Percentiles rank a stretch among this genome's conserved stretches.
These are phyloP conservation scores for Lodderomyces parapsilosis DNA, from an alignment of 1,139 yeast genomes.

Conservation along the genomic window DNA sequence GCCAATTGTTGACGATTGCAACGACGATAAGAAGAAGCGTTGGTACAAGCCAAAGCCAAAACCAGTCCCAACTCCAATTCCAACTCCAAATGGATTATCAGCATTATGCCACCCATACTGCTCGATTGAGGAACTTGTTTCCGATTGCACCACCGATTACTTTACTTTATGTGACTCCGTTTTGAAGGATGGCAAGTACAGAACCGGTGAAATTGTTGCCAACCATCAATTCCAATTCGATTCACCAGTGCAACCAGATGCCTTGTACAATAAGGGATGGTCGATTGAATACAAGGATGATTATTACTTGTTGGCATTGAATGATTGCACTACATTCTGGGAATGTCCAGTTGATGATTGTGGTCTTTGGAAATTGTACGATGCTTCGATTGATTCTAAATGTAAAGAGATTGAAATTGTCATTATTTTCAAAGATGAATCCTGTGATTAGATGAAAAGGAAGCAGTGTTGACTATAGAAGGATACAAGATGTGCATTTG, in stretches of 20 bases:
- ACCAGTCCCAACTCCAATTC: neutral
- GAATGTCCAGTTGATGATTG: slow-evolving; percentile 8
- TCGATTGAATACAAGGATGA: slow-evolving; percentile 17
- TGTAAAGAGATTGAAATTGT: slow-evolving; percentile 8
- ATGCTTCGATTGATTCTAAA: slow-evolving; percentile 5
- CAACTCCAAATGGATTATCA: neutral
- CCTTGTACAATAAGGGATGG: slow-evolving; percentile 11
- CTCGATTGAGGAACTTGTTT: neutral
- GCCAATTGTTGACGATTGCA: slow-evolving; percentile 2
- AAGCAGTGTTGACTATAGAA: neutral
- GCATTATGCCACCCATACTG: slow-evolving; percentile 4
- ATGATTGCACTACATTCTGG: slow-evolving; percentile 11
- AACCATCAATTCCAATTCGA: slow-evolving; percentile 49
- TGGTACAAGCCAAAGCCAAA: slow-evolving; percentile 2
- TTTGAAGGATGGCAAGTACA: slow-evolving; percentile 31
- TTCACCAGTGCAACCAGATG: slow-evolving; percentile 42
- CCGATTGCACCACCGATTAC: slow-evolving; percentile 1
- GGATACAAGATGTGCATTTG: neutral
- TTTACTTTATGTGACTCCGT: slow-evolving; percentile 52
- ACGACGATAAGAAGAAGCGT: slow-evolving; percentile 6
- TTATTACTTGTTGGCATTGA: slow-evolving; percentile 22
- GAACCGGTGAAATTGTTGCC: slow-evolving; percentile 46
- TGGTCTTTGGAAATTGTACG: slow-evolving; percentile 10
- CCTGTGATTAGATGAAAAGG: neutral
- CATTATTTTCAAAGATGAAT: slow-evolving; percentile 2